Conservation (phyloP, 2,329 filamentous ascomycete genomes). For the Clonostachys rosea region DNA sequence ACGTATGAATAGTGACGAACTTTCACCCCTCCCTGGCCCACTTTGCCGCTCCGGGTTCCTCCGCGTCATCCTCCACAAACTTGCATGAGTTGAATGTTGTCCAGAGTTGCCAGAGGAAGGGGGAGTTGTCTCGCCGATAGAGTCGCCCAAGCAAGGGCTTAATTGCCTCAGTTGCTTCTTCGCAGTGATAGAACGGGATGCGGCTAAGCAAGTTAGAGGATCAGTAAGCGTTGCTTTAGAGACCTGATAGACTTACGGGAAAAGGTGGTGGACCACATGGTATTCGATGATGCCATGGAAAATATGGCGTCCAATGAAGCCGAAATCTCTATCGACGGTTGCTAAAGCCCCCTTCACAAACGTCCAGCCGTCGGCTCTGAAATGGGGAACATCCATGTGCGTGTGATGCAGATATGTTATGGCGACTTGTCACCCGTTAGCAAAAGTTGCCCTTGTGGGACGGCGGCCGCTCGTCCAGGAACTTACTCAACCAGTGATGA, state of each 20-base stretch:
- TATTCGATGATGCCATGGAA: constrained; percentile 59
- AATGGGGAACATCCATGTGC: constrained; percentile 37
- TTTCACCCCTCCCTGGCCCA: background rate
- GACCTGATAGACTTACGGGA: constrained; percentile 22
- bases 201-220: constrained; percentile 9
- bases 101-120: constrained; percentile 8
- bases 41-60: background rate
- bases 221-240: too few relatives aligned
- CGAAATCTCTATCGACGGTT: constrained; percentile 59
- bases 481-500: constrained; percentile 64
- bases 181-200: constrained; percentile 40
- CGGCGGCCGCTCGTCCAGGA: background rate
- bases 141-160: constrained; percentile 87
- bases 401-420: constrained; percentile 76
- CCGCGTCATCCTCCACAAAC: constrained; percentile 6
- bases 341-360: constrained; percentile 57
- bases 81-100: constrained; percentile 4
- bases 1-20: background rate
- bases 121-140: constrained; percentile 53
- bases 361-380: constrained; percentile 37
- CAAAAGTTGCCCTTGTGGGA: background rate
- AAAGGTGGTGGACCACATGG: constrained; percentile 60
- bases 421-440: constrained; percentile 43
- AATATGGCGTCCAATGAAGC: constrained; percentile 55
- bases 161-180: constrained; percentile 57